A percentile compares a stretch with the other conserved stretches of the same genome.
Evolutionary conservation across 345 rosid species (phyloP).

Genomic region (Gossypium thurberi): DNA sequence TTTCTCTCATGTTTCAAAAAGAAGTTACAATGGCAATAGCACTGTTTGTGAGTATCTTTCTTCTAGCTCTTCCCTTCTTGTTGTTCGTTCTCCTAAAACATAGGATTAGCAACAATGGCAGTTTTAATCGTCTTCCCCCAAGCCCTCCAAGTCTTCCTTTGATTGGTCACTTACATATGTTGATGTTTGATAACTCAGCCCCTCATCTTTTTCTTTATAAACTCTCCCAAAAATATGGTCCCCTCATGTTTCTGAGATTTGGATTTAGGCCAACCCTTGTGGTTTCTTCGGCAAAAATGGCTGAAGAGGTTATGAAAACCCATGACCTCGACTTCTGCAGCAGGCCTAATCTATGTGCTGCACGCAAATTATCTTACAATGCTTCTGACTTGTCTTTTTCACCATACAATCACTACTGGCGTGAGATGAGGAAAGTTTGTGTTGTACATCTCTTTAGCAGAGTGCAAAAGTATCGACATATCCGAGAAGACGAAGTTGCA

Average conservation of each 20-base stretch:
- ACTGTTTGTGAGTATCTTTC: background rate
- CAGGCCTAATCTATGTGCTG: conserved; percentile 16
- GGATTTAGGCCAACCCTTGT: conserved; percentile 15
- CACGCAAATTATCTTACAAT: conserved; percentile 6
- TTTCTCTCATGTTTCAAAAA: background rate
- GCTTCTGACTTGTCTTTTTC: conserved; percentile 26
- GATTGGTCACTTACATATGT: conserved; percentile 27
- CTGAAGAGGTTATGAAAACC: conserved; percentile 22
- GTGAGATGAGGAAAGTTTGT: background rate
- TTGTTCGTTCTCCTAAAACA: background rate
- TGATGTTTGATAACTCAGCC: conserved; percentile 9
- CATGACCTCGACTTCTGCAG: conserved; percentile 26
- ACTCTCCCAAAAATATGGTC: conserved; percentile 25
- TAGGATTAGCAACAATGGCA: background rate
- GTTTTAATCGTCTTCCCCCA: conserved; percentile 18
- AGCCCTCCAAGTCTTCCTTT: conserved; percentile 32
- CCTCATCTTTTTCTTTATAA: conserved; percentile 6
- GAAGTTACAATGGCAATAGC: background rate
- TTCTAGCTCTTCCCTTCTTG: background rate
- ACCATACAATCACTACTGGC: conserved; percentile 13
- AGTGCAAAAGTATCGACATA: background rate
- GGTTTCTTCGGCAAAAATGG: conserved; percentile 25
- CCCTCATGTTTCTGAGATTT: conserved; percentile 25
- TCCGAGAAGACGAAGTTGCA: background rate
- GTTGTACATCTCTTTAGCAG: background rate